Conservation (phyloP, 306 rosid species). For the Carpinus viminea region DNA sequence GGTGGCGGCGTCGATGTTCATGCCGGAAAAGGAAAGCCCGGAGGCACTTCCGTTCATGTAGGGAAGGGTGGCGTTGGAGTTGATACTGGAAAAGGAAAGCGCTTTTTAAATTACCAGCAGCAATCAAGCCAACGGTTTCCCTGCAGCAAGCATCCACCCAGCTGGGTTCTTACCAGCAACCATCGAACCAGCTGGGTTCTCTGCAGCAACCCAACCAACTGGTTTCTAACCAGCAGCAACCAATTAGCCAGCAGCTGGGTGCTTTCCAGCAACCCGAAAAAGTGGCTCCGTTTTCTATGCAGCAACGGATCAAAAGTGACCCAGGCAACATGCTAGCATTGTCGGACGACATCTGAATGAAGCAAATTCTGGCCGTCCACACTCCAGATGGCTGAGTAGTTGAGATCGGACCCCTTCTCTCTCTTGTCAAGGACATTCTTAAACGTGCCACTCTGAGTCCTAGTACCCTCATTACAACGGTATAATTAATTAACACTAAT, state of each 20-base stretch:
- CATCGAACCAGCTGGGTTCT: neutral
- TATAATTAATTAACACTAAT: constrained; percentile 7
- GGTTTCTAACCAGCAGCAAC: neutral
- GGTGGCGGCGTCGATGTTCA: no score
- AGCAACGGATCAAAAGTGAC: constrained; percentile 40
- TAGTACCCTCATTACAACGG: constrained; percentile 30
- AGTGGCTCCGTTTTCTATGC: constrained; percentile 36
- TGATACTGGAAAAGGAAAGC: constrained; percentile 32
- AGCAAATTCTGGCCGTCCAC: constrained; percentile 47
- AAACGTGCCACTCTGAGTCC: constrained; percentile 32
- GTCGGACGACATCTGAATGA: constrained; percentile 49
- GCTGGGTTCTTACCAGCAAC: neutral
- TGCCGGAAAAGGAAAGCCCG: constrained; percentile 41
- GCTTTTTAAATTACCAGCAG: no score
- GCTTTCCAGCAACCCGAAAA: neutral
- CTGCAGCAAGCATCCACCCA: neutral
- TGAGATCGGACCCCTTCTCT: constrained; percentile 52
- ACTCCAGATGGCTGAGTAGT: constrained; percentile 47
- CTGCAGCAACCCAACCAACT: neutral
- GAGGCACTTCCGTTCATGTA: constrained; percentile 35
- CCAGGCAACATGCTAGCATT: constrained; percentile 7
- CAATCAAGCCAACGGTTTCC: neutral
- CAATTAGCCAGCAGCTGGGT: neutral
- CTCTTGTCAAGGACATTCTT: constrained; percentile 55
- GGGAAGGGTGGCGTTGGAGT: constrained; percentile 40